phyloP scores from a whole-genome alignment of 2,329 filamentous ascomycete species.

The Fusarium sacchari region DNA sequence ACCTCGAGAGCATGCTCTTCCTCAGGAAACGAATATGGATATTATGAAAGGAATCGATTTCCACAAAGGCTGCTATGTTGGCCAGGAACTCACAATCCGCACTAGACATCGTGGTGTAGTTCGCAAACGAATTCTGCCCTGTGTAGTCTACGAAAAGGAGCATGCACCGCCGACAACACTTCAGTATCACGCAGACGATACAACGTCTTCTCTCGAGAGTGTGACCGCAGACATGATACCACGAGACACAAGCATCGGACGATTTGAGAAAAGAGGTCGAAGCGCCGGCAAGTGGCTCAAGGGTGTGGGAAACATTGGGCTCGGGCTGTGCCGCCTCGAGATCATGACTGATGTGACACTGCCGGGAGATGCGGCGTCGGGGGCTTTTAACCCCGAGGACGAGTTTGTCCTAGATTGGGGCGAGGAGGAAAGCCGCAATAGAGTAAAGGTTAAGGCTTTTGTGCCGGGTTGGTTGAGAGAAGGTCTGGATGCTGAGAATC shows the following conservation, averaged over 20 bases:
- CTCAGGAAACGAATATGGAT: slow-evolving; percentile 91
- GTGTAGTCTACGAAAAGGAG: slow-evolving; percentile 71
- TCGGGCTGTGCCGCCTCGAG: slow-evolving; percentile 87
- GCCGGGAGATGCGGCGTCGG: slow-evolving; percentile 73
- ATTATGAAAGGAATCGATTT: slow-evolving; percentile 88
- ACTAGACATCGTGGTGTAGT: slow-evolving; percentile 96
- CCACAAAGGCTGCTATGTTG: slow-evolving; percentile 95
- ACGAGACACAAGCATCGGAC: slow-evolving; percentile 59
- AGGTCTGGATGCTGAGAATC: slow-evolving; percentile 48
- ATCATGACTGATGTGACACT: slow-evolving; percentile 86
- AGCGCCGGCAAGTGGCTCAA: slow-evolving; percentile 83
- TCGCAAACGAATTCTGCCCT: slow-evolving; percentile 86
- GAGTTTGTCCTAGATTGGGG: slow-evolving; percentile 70
- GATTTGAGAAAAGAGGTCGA: slow-evolving; percentile 68
- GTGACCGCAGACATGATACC: slow-evolving; percentile 53
- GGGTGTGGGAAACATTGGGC: slow-evolving; percentile 84
- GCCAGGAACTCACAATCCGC: slow-evolving; percentile 94
- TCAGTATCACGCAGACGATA: slow-evolving; percentile 56
- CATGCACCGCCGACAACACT: slow-evolving; percentile 53
- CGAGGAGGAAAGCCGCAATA: slow-evolving; percentile 51
- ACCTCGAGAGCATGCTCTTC: slow-evolving; percentile 74
- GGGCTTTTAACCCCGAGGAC: slow-evolving; percentile 68
- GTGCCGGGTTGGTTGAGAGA: slow-evolving; percentile 79
- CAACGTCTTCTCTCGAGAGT: slow-evolving; percentile 38
- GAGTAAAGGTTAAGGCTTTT: slow-evolving; percentile 77